Base-by-base conservation (phyloP, 495 filamentous ascomycete species). In the Bacidia gigantensis region DNA sequence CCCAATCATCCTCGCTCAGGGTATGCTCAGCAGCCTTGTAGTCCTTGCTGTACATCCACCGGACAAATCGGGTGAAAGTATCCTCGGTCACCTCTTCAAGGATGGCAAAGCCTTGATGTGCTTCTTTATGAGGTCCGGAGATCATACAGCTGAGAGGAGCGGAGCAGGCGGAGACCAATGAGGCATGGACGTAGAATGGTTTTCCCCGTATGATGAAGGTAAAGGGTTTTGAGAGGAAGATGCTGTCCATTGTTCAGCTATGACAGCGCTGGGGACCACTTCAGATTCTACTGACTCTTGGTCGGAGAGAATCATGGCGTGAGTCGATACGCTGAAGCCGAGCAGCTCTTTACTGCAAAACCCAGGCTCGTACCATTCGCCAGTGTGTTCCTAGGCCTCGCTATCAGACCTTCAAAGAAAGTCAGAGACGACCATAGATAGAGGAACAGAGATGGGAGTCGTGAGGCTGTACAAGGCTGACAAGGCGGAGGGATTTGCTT, bases 121-220 rank as follows among this genome's bases (percentile, higher is more conserved):
- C 29, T 21, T 56, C 54, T n/a, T 39, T 26, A 49, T 52, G 47
- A 3, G 20, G 17, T 26, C 50, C 52, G n/a, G 49, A 55, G 17
- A 58, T 55, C 40, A 55, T 46, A 44, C 46, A 41, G 7, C 45
- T 26, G 10, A 58, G 35, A 7, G 56, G 56, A 14, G 26, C 20
- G 1, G 56, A 58, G 35, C 53, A 45, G 14, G 23, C 44, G 9
- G 46, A n/a, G 7, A 55, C 35, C 22, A 58, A 52, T 20, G 29
- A 14, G 25, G 39, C 29, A 46, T 58, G 56, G 21, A 55, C 26
- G 22, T 55, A 58, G 40, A 55, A 46, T 12, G 52, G 7, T 24
- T 46, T 45, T n/a, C 32, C 50, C 14, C 51, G 35, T 22, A 58
- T 51, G 20, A 58, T 25, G 20, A 55, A 58, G 38, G 50, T 54